These are phyloP conservation scores for Penicillium waksmanii DNA, from an alignment of 495 filamentous ascomycete genomes.

Conservation along the genomic window DNA sequence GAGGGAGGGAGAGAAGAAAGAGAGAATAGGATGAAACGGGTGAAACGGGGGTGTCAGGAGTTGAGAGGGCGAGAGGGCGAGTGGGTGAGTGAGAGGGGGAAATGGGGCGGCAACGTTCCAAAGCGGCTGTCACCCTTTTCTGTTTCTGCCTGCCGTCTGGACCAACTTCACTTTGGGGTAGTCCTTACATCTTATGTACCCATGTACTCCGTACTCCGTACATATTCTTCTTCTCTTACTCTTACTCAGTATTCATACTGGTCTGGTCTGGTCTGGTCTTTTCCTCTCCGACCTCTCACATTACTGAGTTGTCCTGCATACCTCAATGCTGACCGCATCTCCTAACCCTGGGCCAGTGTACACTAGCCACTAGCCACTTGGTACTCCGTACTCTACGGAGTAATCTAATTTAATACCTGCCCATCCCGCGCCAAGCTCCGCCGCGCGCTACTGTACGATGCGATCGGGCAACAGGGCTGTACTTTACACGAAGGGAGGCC, in stretches of 20 bases:
- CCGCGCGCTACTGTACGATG: conserved; percentile 16
- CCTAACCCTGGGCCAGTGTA: no score
- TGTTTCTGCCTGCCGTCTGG: conserved; percentile 7
- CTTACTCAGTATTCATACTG: no score
- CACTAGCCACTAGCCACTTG: no score
- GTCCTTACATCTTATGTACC: no score
- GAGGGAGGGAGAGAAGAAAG: conserved; percentile 12
- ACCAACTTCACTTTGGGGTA: background rate
- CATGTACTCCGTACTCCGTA: no score
- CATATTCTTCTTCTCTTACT: background rate
- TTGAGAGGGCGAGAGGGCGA: conserved; percentile 7
- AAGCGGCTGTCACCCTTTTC: conserved; percentile 8
- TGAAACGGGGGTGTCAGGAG: conserved; percentile 13
- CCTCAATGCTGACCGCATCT: background rate
- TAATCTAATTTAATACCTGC: background rate
- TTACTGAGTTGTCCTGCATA: conserved; percentile 1
- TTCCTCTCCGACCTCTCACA: background rate
- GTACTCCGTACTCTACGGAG: background rate
- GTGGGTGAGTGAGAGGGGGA: conserved; percentile 6
- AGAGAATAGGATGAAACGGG: conserved; percentile 13
- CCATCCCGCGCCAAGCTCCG: background rate
- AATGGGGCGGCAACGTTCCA: conserved; percentile 5
- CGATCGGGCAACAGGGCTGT: conserved; percentile 17
- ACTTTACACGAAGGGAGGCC: background rate
- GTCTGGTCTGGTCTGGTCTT: no score